Percentiles rank a stretch among this genome's conserved stretches.
Evolutionary conservation across 1,284 basidiomycete genomes (phyloP).

Genomic region (Tetrapyrgos nigripes): DNA sequence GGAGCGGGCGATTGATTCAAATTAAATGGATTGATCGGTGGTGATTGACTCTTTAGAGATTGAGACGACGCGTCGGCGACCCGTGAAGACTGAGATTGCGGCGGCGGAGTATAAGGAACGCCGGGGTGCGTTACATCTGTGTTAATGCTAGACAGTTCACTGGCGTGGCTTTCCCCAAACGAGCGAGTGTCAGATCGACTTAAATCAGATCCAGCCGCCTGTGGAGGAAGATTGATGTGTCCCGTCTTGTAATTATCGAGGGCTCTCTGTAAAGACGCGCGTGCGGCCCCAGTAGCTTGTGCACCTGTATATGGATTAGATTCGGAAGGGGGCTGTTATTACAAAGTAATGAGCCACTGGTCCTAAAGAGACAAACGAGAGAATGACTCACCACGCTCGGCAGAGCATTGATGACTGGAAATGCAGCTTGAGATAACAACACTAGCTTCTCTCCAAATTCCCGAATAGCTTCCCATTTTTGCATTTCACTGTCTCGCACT

Average conservation of each 20-base stretch:
- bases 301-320: slow-evolving; percentile 63
- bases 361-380: neutral
- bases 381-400: slow-evolving; percentile 46
- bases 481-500: slow-evolving; percentile 67
- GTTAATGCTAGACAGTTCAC: slow-evolving; percentile 66
- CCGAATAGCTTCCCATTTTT: slow-evolving; percentile 5
- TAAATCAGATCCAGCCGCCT: slow-evolving; percentile 55
- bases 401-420: slow-evolving; percentile 62
- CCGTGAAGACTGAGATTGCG: slow-evolving; percentile 21
- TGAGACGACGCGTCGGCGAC: slow-evolving; percentile 19
- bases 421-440: slow-evolving; percentile 71
- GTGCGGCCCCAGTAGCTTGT: slow-evolving; percentile 66
- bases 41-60: slow-evolving; percentile 30
- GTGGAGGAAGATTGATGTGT: slow-evolving; percentile 56
- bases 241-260: slow-evolving; percentile 79
- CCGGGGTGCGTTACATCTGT: slow-evolving; percentile 39
- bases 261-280: slow-evolving; percentile 77
- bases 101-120: slow-evolving; percentile 50
- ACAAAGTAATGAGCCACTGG: neutral
- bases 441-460: slow-evolving; percentile 81
- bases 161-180: slow-evolving; percentile 82
- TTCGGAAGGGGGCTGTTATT: slow-evolving; percentile 53
- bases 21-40: slow-evolving; percentile 55
- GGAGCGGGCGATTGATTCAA: slow-evolving; percentile 65
- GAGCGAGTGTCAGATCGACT: slow-evolving; percentile 74